A percentile compares a stretch with the other conserved stretches of the same genome.
phyloP scores from a whole-genome alignment of 345 rosid species.

The Hibiscus tridactylites region DNA sequence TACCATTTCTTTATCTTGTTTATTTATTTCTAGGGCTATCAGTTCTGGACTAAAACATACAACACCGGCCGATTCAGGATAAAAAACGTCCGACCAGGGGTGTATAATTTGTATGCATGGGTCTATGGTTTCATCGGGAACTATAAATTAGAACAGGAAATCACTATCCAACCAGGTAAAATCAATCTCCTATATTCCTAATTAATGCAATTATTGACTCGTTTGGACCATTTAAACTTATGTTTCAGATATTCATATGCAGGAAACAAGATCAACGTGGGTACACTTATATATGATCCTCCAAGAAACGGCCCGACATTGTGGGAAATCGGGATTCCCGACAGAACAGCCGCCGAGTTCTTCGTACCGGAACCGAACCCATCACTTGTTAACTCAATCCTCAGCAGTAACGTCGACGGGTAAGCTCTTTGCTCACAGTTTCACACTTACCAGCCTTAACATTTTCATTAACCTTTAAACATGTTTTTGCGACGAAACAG shows the following conservation, averaged over 20 bases:
- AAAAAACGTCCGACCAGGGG: conserved; percentile 35
- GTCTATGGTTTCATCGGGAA: conserved; percentile 62
- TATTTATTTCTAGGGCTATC: conserved; percentile 27
- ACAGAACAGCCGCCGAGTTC: conserved; percentile 71
- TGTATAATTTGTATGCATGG: conserved; percentile 66
- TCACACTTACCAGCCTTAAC: neutral
- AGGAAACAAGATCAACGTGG: conserved; percentile 45
- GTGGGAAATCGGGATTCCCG: conserved; percentile 84
- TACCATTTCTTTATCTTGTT: too few species aligned
- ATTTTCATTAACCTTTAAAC: neutral
- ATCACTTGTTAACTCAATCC: conserved; percentile 33
- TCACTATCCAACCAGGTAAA: conserved; percentile 50
- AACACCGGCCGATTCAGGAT: conserved; percentile 24
- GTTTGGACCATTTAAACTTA: too few species aligned
- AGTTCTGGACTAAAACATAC: conserved; percentile 65
- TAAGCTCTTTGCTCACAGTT: conserved; percentile 7
- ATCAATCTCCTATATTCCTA: neutral
- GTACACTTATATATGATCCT: conserved; percentile 41
- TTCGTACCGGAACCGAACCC: conserved; percentile 62
- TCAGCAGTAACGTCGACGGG: conserved; percentile 25
- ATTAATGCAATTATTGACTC: neutral
- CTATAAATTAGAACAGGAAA: conserved; percentile 29
- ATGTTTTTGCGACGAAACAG: conserved; percentile 21
- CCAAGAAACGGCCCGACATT: conserved; percentile 46
- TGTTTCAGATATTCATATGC: conserved; percentile 1